Conservation (phyloP, 2,329 filamentous ascomycete genomes). For the Raffaelea albimanens region DNA sequence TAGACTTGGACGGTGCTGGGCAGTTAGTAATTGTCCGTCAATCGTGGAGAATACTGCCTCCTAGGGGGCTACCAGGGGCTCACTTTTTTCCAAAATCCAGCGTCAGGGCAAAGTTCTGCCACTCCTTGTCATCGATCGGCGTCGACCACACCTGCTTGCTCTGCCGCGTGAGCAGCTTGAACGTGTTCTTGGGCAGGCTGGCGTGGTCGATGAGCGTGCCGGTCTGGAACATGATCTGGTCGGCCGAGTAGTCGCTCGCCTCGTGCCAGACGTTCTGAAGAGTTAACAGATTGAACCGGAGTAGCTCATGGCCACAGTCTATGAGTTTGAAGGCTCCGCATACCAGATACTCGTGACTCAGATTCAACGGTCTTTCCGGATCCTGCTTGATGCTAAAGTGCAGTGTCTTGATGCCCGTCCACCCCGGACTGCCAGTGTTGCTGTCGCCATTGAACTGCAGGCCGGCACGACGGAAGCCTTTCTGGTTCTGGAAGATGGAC, state of each 20-base stretch:
- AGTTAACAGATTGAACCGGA: too few relatives aligned
- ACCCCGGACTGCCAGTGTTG: constrained; percentile 27
- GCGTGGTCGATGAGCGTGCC: constrained; percentile 25
- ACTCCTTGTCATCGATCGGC: constrained; percentile 32
- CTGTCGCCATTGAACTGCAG: constrained; percentile 31
- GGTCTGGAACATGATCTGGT: constrained; percentile 28
- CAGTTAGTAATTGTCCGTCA: too few relatives aligned
- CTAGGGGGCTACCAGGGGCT: too few relatives aligned
- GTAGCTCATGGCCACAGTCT: too few relatives aligned
- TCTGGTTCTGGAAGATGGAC: constrained; percentile 34
- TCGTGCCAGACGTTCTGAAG: constrained; percentile 28
- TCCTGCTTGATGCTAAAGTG: constrained; percentile 26
- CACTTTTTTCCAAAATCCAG: constrained; percentile 47
- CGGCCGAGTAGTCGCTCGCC: constrained; percentile 24
- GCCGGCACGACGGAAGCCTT: constrained; percentile 35
- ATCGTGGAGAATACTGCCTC: too few relatives aligned
- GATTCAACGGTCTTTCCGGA: constrained; percentile 14
- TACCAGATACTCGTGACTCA: constrained; percentile 23
- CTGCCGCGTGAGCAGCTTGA: constrained; percentile 29
- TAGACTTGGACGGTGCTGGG: too few relatives aligned
- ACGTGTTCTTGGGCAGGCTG: constrained; percentile 26
- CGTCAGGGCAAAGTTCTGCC: constrained; percentile 53
- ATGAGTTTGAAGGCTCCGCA: too few relatives aligned
- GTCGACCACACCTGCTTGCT: constrained; percentile 30
- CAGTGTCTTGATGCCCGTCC: constrained; percentile 23